Conservation (phyloP, 257 asterid genomes). For the Anisodus tanguticus region DNA sequence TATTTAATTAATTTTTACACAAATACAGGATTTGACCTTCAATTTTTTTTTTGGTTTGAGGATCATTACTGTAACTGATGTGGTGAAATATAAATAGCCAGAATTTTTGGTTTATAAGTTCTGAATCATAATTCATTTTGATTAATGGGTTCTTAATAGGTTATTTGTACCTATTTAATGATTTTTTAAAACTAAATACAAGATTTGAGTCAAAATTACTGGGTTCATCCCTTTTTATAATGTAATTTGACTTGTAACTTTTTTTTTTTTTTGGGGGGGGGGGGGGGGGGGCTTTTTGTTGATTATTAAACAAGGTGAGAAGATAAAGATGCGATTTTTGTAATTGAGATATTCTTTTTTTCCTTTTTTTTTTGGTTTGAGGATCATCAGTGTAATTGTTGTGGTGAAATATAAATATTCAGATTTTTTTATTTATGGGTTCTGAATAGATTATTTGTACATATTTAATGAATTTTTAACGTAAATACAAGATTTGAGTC, state of each 20-base stretch:
- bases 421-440: background rate
- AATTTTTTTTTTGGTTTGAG: background rate
- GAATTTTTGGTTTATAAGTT: background rate
- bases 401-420: background rate
- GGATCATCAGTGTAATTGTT: slow-evolving; percentile 11
- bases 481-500: background rate
- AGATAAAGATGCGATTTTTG: background rate
- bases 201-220: background rate
- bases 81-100: background rate
- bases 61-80: background rate
- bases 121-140: background rate
- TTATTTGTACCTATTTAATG: too few relatives aligned
- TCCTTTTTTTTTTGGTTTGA: background rate
- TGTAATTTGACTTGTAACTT: too few relatives aligned
- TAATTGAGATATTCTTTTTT: background rate
- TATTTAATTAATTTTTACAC: too few relatives aligned
- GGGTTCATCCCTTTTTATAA: background rate
- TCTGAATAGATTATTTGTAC: background rate
- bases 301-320: background rate
- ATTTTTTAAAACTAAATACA: background rate
- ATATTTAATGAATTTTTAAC: background rate
- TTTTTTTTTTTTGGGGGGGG: too few relatives aligned
- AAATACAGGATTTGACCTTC: too few relatives aligned
- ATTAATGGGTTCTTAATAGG: background rate
- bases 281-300: background rate